These are phyloP conservation scores for Dictyophora rubrovolvata DNA, from an alignment of 768 basidiomycete genomes.

Conservation along the genomic window DNA sequence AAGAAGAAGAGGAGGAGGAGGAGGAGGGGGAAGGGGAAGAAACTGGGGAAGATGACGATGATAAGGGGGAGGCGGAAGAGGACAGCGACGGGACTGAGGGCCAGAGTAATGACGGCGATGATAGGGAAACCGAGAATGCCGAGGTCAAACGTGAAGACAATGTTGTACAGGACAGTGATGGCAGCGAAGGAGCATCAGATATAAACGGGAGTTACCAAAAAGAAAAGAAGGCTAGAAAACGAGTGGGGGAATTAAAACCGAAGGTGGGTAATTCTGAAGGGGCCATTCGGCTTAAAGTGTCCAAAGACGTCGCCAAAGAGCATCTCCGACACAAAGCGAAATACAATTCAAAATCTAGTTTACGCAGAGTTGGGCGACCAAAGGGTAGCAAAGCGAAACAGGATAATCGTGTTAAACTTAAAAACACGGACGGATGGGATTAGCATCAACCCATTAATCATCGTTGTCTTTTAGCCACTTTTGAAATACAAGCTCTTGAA, in stretches of 20 bases:
- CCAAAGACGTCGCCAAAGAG: constrained; percentile 46
- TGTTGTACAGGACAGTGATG: background rate
- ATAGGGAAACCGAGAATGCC: too few relatives aligned
- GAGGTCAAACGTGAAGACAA: background rate
- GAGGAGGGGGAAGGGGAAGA: constrained; percentile 8
- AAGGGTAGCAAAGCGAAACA: constrained; percentile 83
- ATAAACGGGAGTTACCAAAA: background rate
- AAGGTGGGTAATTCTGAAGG: constrained; percentile 11
- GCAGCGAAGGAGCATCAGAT: background rate
- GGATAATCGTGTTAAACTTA: constrained; percentile 54
- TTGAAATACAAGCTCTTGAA: constrained; percentile 41
- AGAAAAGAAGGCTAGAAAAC: constrained; percentile 19
- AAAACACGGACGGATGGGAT: constrained; percentile 32
- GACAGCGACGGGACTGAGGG: constrained; percentile 22
- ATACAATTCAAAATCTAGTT: constrained; percentile 66
- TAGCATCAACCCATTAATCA: background rate
- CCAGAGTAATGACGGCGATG: constrained; percentile 8
- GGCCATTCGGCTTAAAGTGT: constrained; percentile 50
- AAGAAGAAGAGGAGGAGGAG: constrained; percentile 26
- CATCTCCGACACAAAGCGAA: constrained; percentile 59
- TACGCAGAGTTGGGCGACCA: constrained; percentile 45
- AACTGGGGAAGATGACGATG: background rate
- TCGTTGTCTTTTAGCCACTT: constrained; percentile 33
- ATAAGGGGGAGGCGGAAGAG: constrained; percentile 17
- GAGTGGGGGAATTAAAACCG: constrained; percentile 32